A percentile compares a stretch with the other conserved stretches of the same genome.
Conservation (phyloP, 768 basidiomycete species). For the Ramaria rubella region DNA sequence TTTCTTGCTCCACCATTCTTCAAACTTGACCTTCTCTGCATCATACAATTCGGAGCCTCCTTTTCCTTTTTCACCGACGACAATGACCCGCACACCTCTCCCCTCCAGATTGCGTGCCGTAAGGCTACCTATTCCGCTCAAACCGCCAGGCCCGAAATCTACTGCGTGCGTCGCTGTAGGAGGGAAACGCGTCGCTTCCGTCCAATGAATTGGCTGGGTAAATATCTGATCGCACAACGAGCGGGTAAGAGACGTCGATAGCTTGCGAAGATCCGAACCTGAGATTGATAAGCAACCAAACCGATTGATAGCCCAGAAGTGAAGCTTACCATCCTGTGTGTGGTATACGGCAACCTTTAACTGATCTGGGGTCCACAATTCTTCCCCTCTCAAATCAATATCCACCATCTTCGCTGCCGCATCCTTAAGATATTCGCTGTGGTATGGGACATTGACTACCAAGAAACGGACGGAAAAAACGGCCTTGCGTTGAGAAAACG, state of each 20-base stretch:
- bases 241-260: slow-evolving; percentile 67
- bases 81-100: slow-evolving; percentile 83
- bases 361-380: slow-evolving; percentile 65
- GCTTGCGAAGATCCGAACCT: slow-evolving; percentile 81
- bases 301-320: slow-evolving; percentile 9
- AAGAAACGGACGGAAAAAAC: slow-evolving; percentile 91
- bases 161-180: slow-evolving; percentile 87
- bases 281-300: slow-evolving; percentile 14
- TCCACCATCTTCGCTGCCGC: slow-evolving; percentile 69
- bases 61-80: slow-evolving; percentile 85
- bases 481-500: slow-evolving; percentile 91
- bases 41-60: slow-evolving; percentile 84
- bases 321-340: slow-evolving; percentile 81
- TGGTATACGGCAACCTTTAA: slow-evolving; percentile 83
- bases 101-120: slow-evolving; percentile 90
- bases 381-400: slow-evolving; percentile 72
- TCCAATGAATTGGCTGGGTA: slow-evolving; percentile 88
- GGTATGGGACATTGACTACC: slow-evolving; percentile 94
- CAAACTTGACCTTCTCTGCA: slow-evolving; percentile 55
- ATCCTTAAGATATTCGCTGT: slow-evolving; percentile 75
- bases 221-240: slow-evolving; percentile 94
- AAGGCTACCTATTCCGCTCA: slow-evolving; percentile 87
- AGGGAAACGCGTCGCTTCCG: slow-evolving; percentile 83
- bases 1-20: slow-evolving; percentile 89
- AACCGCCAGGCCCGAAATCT: slow-evolving; percentile 94